A percentile compares a stretch with the other conserved stretches of the same genome.
phyloP scores from a whole-genome alignment of 1,284 basidiomycete genomes.

The Fomes fomentarius region DNA sequence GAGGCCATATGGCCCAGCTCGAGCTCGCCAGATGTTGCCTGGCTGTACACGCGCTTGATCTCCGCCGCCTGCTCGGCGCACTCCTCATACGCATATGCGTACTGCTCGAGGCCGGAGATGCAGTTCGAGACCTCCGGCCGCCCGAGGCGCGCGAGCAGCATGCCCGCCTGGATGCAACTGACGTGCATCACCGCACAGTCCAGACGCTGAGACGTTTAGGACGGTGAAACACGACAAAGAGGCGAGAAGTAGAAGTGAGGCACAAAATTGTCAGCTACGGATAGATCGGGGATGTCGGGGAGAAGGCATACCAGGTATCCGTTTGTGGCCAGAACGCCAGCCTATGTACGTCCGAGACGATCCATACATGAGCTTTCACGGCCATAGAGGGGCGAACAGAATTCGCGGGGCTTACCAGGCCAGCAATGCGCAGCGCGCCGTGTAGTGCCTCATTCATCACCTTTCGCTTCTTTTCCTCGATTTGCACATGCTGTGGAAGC shows the following conservation, averaged over 20 bases:
- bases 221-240: background rate
- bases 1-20: constrained; percentile 60
- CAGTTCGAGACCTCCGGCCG: constrained; percentile 83
- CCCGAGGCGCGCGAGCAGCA: constrained; percentile 79
- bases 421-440: constrained; percentile 84
- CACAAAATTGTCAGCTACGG: constrained; percentile 3
- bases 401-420: constrained; percentile 56
- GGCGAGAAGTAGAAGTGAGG: background rate
- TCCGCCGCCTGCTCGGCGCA: constrained; percentile 78
- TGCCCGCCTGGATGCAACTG: constrained; percentile 81
- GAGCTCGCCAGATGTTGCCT: constrained; percentile 48
- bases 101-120: constrained; percentile 85
- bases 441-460: constrained; percentile 82
- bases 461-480: constrained; percentile 68
- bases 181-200: constrained; percentile 87
- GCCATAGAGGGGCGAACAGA: background rate
- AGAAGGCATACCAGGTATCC: constrained; percentile 67
- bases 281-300: constrained; percentile 12
- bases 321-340: constrained; percentile 80
- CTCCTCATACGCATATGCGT: constrained; percentile 85
- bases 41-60: constrained; percentile 59
- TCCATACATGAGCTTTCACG: background rate
- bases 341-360: constrained; percentile 38
- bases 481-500: constrained; percentile 47
- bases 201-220: constrained; percentile 52